phyloP scores from a whole-genome alignment of 2,329 filamentous ascomycete species.

The Pyrenochaeta sp. region DNA sequence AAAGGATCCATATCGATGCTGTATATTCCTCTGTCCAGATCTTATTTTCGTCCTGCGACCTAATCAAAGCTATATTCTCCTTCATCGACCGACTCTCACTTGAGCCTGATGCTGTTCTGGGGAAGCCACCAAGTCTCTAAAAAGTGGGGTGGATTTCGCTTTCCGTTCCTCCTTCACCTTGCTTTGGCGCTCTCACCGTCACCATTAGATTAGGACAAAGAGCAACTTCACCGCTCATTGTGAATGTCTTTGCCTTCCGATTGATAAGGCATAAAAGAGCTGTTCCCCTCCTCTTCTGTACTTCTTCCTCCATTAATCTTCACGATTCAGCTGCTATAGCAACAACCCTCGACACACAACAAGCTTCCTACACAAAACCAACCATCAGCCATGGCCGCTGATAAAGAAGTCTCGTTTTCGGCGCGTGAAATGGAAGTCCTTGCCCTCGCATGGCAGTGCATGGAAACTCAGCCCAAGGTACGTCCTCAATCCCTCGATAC shows the following conservation, averaged over 20 bases:
- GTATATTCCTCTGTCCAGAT: no score
- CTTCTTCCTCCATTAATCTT: constrained; percentile 5
- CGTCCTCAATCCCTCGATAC: not conserved
- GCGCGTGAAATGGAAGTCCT: constrained; percentile 42
- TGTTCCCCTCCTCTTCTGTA: not conserved
- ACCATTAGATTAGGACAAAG: not conserved
- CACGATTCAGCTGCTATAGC: not conserved
- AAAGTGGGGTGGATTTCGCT: constrained; percentile 7
- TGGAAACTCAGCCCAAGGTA: constrained; percentile 45
- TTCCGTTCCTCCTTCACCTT: constrained; percentile 11
- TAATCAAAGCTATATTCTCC: not conserved
- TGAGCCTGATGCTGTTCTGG: not conserved
- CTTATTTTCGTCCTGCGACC: not conserved
- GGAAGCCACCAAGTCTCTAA: no score
- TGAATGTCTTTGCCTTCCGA: not conserved
- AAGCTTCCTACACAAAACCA: constrained; percentile 1
- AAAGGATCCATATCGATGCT: no score
- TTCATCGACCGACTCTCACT: constrained; percentile 1
- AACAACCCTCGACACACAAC: not conserved
- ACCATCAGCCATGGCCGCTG: constrained; percentile 16
- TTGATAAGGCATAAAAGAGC: constrained; percentile 4
- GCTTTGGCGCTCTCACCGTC: constrained; percentile 14
- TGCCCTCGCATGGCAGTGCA: constrained; percentile 46
- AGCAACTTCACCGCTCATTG: constrained; percentile 10
- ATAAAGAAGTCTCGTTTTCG: constrained; percentile 21